Base-by-base conservation (phyloP, 2,329 filamentous ascomycete genomes). In the Bipolaris cookei region DNA sequence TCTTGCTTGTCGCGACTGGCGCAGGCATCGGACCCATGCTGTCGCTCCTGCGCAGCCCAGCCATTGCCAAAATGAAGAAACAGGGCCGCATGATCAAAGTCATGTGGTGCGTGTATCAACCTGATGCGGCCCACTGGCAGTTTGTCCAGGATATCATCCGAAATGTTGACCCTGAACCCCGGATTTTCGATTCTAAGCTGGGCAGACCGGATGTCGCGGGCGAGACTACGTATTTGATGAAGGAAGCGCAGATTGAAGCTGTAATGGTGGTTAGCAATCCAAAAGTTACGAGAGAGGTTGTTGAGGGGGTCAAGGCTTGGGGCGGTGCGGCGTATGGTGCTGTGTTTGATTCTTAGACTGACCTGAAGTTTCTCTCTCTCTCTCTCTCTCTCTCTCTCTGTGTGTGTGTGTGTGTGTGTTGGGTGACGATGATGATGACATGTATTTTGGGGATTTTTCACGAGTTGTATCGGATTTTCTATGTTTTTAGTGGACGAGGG, bases 21-120 rank as follows among this genome's bases (percentile, higher is more conserved):
- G 67, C 66, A 5, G 67, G 67, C 4, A 68, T 70, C 45, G 67
- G 62, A 0, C 67, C 67, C 3, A 46, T 69, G 7, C 58, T 70
- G 14, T 65, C 61, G 1, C 56, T 70, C 1, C 58, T 69, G 3
- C 13, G 42, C 5, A 62, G 59, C 1, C 67, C 64, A 0, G 10
- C 51, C 2, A 50, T 67, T 6, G 20, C 34, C 5, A 11, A 0
- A 7, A 67, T 68, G 65, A 52, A 39, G 2, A 25, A 21, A 0
- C 32, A 48, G 18, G 52, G 61, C 11, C 46, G 42, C 1, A 39
- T 6, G 5, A 48, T 70, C 1, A 44, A 46, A 2, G 60, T 69
- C 16, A 47, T 70, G 54, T 70, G 67, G 67, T 59, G 56, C 14
- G 63, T 55, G 2, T 61, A 61, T 16, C 52, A 56, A 1, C 56